Conservation (phyloP, 495 filamentous ascomycete species). For the Trypethelium eluteriae region DNA sequence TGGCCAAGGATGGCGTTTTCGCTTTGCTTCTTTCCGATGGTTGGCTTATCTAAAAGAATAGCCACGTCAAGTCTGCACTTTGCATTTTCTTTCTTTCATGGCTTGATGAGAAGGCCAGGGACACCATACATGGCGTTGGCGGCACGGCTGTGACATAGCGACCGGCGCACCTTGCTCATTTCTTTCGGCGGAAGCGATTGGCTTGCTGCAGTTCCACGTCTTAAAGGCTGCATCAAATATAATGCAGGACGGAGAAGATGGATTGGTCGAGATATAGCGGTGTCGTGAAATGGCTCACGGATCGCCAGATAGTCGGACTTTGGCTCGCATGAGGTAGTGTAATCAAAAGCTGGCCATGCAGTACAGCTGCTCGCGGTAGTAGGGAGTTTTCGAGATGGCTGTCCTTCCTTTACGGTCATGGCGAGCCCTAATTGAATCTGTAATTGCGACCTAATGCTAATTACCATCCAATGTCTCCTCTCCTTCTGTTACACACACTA, state of each 20-base stretch:
- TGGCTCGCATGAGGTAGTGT: background rate
- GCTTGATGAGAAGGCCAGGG: background rate
- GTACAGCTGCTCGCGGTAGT: too few species aligned
- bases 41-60: background rate
- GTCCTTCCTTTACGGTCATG: too few species aligned
- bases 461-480: too few species aligned
- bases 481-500: too few species aligned
- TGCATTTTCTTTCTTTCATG: background rate
- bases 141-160: slow-evolving; percentile 8
- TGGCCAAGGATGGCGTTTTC: too few species aligned
- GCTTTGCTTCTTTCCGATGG: background rate
- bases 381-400: too few species aligned
- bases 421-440: too few species aligned
- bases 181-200: background rate
- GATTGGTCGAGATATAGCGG: background rate
- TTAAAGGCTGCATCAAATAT: background rate
- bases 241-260: background rate
- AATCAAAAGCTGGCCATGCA: background rate
- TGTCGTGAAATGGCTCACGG: background rate
- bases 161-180: background rate
- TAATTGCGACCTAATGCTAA: too few species aligned
- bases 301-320: background rate
- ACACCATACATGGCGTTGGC: background rate
- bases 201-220: background rate
- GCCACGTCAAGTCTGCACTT: background rate